A percentile compares a stretch with the other conserved stretches of the same genome.
Evolutionary conservation across 1,284 basidiomycete genomes (phyloP).

Genomic region (Gastroboletus turbinatus): DNA sequence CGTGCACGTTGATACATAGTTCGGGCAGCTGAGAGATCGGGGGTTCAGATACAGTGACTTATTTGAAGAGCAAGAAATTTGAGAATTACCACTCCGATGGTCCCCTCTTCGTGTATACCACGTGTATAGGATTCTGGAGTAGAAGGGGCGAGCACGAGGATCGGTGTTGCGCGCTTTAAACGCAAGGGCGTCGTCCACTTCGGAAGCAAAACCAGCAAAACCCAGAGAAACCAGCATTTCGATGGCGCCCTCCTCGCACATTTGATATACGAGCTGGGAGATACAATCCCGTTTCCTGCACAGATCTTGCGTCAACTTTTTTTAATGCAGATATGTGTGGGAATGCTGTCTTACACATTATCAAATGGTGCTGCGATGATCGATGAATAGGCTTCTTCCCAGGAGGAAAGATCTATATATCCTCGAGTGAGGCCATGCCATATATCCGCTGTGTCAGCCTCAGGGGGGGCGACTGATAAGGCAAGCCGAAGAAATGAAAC

Average conservation of each 20-base stretch:
- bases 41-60: constrained; percentile 19
- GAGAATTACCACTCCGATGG: constrained; percentile 77
- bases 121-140: constrained; percentile 92
- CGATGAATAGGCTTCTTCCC: constrained; percentile 83
- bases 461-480: constrained; percentile 60
- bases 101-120: constrained; percentile 89
- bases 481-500: constrained; percentile 77
- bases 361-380: constrained; percentile 74
- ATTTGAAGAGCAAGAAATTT: constrained; percentile 10
- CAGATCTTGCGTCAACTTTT: constrained; percentile 12
- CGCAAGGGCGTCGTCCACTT: constrained; percentile 86
- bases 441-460: constrained; percentile 58
- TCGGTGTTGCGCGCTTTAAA: constrained; percentile 96
- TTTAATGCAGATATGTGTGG: constrained; percentile 5
- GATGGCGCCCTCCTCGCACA: constrained; percentile 90
- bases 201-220: constrained; percentile 83
- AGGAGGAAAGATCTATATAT: constrained; percentile 68
- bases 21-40: constrained; percentile 63
- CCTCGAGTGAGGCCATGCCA: constrained; percentile 83
- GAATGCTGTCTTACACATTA: constrained; percentile 60
- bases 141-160: constrained; percentile 82
- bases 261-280: constrained; percentile 80
- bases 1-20: constrained; percentile 94
- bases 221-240: constrained; percentile 81
- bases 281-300: constrained; percentile 78